phyloP scores from a whole-genome alignment of 2,329 filamentous ascomycete genomes.

The Talaromyces sp. region DNA sequence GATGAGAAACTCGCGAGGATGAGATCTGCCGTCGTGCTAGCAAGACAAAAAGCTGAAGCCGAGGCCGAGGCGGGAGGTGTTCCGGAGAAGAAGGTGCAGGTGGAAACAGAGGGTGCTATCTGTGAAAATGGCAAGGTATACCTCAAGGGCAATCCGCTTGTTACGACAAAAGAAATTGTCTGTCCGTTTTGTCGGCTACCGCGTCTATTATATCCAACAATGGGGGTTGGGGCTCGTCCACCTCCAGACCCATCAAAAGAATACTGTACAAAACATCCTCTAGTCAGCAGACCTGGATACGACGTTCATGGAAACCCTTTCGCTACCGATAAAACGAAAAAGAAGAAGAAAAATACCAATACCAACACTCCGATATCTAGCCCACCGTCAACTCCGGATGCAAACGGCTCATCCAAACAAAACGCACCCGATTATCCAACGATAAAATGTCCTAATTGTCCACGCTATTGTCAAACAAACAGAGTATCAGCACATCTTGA shows the following conservation, averaged over 20 bases:
- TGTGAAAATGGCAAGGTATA: constrained; percentile 53
- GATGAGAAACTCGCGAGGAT: constrained; percentile 60
- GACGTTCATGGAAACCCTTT: constrained; percentile 59
- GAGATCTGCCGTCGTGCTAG: constrained; percentile 48
- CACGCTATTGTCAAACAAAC: constrained; percentile 59
- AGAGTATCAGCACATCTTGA: constrained; percentile 61
- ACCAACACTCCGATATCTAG: constrained; percentile 35
- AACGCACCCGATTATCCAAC: constrained; percentile 38
- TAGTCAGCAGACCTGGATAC: constrained; percentile 56
- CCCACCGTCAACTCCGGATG: constrained; percentile 33
- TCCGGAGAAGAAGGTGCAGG: constrained; percentile 31
- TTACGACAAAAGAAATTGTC: constrained; percentile 57
- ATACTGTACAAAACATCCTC: constrained; percentile 60
- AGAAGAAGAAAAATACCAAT: constrained; percentile 35
- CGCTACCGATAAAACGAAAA: constrained; percentile 40
- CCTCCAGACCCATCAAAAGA: constrained; percentile 50
- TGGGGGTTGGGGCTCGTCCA: constrained; percentile 48
- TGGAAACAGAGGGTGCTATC: constrained; percentile 51
- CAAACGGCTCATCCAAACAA: constrained; percentile 30
- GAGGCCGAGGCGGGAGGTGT: constrained; percentile 37
- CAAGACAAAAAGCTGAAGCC: constrained; percentile 44
- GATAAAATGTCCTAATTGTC: constrained; percentile 57
- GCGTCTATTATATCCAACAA: constrained; percentile 56
- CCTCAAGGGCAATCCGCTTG: constrained; percentile 57
- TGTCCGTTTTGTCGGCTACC: constrained; percentile 61